Evolutionary conservation across 2,329 filamentous ascomycete species (phyloP).

Genomic region (Fonsecaea pedrosoi): DNA sequence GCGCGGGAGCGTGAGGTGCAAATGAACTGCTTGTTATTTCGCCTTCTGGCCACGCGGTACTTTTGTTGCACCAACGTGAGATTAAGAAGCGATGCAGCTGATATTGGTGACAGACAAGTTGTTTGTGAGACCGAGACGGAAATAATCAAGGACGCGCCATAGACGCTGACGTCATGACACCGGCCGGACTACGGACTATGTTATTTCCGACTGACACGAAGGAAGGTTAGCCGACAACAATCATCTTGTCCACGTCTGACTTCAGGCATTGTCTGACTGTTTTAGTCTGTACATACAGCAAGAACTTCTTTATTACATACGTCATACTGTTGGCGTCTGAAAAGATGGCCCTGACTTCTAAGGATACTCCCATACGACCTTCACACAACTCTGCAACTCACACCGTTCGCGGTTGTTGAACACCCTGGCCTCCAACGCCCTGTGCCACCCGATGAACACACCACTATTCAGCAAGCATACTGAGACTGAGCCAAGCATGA

Average conservation of each 20-base stretch:
- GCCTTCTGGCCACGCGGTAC: background rate
- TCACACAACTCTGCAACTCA: too few species aligned
- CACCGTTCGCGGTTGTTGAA: too few species aligned
- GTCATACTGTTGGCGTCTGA: background rate
- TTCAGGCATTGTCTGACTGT: background rate
- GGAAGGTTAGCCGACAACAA: background rate
- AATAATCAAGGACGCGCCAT: background rate
- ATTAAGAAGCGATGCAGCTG: too few species aligned
- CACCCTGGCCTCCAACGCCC: too few species aligned
- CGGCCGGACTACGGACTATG: background rate
- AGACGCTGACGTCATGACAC: background rate
- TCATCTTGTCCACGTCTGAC: background rate
- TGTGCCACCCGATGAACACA: too few species aligned
- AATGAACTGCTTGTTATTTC: background rate
- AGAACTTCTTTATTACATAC: constrained; percentile 5
- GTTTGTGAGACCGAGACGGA: constrained; percentile 2
- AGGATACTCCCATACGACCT: too few species aligned
- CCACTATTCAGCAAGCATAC: too few species aligned
- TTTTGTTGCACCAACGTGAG: too few species aligned
- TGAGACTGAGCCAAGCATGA: too few species aligned
- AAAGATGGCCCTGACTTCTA: too few species aligned
- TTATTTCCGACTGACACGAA: background rate
- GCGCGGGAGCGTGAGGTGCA: background rate
- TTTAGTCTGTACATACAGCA: background rate
- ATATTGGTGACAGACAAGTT: background rate